Evolutionary conservation across 331 rosid genomes (phyloP).

Genomic region (Dryas integrifolia): DNA sequence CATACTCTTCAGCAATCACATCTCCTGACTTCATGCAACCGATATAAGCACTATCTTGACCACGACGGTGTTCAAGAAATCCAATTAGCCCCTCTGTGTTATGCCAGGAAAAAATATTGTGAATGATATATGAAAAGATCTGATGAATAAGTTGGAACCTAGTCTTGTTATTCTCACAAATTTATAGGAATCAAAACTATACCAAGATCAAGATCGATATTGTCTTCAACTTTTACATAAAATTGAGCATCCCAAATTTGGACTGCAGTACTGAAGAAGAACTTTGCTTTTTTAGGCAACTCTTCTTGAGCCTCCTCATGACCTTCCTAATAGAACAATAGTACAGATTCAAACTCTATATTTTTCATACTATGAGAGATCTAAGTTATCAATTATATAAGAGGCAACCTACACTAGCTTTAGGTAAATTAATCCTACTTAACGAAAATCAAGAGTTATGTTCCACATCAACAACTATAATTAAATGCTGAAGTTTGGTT

Average conservation of each 20-base stretch:
- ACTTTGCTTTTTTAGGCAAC: conserved; percentile 79
- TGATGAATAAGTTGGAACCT: neutral
- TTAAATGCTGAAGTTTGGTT: neutral
- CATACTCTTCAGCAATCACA: conserved; percentile 86
- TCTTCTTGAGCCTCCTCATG: conserved; percentile 99
- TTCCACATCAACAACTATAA: neutral
- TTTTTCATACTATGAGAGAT: conserved; percentile 10
- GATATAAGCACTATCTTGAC: conserved; percentile 78
- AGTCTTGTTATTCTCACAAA: conserved; percentile 16
- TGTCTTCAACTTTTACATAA: conserved; percentile 90
- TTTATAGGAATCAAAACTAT: conserved; percentile 20
- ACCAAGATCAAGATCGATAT: conserved; percentile 83
- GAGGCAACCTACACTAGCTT: conserved; percentile 21
- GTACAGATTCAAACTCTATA: conserved; percentile 26
- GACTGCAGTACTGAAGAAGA: conserved; percentile 87
- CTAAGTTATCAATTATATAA: neutral
- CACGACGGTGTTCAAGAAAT: conserved; percentile 86
- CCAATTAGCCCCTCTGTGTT: conserved; percentile 82
- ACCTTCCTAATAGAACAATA: conserved; percentile 58
- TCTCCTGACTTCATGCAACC: conserved; percentile 99
- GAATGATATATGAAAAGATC: conserved; percentile 25
- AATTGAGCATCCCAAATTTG: conserved; percentile 97
- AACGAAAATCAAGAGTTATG: neutral
- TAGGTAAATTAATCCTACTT: conserved; percentile 5
- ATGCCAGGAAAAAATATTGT: conserved; percentile 32